Base-by-base conservation (phyloP, 2,329 filamentous ascomycete species). In the Myriosclerotinia scirpicola region DNA sequence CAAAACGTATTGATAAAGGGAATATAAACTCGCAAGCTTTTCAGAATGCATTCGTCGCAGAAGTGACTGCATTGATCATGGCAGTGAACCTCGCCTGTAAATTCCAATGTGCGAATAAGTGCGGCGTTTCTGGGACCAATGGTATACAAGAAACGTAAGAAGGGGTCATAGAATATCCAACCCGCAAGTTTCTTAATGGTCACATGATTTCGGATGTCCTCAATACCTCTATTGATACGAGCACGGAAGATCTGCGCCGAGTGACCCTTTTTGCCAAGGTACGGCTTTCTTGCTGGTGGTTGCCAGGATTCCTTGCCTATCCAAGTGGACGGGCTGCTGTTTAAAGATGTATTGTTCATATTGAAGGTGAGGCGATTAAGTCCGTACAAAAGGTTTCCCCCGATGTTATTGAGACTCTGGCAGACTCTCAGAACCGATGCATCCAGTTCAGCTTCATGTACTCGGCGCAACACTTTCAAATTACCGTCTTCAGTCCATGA, bases 101-200 rank as follows among this genome's bases (percentile, higher is more conserved):
- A 54, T 34, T 20, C 15, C 22, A 54, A 20, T 0, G 34, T 58
- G 17, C 59, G 66, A n/a, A 70, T 48, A 14, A 55, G 52, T 14
- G 48, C 46, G 1, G 69, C 48, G 20, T 70, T 70, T 6, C n/a
- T 20, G 3, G 60, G 46, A 9, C 69, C 68, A 38, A 71, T 71
- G 0, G 60, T 53, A 54, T 67, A 65, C 5, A 69, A 17, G 42
- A 68, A 71, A 36, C 70, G 53, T 1, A 69, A 54, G 54, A 71
- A 71, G 5, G 38, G 55, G n/a, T 69, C 67, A 34, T 64, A 61
- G 20, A 67, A 69, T 0, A 67, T 36, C 69, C 68, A 71, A 1
- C 68, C 67, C 9, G 9, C 36, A 17, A 68, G 48, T 7, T 40
- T 30, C 15, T 14, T 38, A 5, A 63, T n/a, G 3, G 48, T 26